A percentile compares a stretch with the other conserved stretches of the same genome.
phyloP scores from a whole-genome alignment of 441 rosid species.

The Adansonia rubrostipa region DNA sequence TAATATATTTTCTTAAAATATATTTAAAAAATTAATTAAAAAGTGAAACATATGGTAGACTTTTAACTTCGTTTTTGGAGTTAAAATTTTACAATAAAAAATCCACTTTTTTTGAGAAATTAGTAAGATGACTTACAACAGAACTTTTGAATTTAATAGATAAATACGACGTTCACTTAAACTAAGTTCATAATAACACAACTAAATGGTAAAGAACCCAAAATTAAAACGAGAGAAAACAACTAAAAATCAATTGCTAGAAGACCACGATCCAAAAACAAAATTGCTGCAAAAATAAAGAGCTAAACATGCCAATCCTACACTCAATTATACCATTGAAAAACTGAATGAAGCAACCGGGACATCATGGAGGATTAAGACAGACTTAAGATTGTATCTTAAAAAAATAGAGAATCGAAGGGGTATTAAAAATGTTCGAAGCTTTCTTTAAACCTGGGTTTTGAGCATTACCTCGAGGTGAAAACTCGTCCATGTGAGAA shows the following conservation, averaged over 20 bases:
- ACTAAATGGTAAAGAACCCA: conserved; percentile 2
- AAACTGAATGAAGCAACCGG: background rate
- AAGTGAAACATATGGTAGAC: too few species aligned
- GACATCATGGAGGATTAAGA: background rate
- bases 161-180: conserved; percentile 12
- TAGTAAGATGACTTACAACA: background rate
- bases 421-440: conserved; percentile 35
- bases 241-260: background rate
- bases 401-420: conserved; percentile 33
- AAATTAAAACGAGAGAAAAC: background rate
- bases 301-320: background rate
- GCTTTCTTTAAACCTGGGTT: conserved; percentile 35
- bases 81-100: too few species aligned
- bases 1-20: too few species aligned
- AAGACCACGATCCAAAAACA: conserved; percentile 7
- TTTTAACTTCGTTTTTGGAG: too few species aligned
- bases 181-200: conserved; percentile 4
- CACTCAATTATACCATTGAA: conserved; percentile 12
- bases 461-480: conserved; percentile 34
- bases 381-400: conserved; percentile 32
- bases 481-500: conserved; percentile 26
- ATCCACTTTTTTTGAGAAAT: too few species aligned
- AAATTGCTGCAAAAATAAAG: conserved; percentile 13
- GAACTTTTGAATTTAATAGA: background rate
- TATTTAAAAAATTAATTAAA: too few species aligned